Conservation (phyloP, 2,329 filamentous ascomycete genomes). For the Ophiocordyceps sinensis region DNA sequence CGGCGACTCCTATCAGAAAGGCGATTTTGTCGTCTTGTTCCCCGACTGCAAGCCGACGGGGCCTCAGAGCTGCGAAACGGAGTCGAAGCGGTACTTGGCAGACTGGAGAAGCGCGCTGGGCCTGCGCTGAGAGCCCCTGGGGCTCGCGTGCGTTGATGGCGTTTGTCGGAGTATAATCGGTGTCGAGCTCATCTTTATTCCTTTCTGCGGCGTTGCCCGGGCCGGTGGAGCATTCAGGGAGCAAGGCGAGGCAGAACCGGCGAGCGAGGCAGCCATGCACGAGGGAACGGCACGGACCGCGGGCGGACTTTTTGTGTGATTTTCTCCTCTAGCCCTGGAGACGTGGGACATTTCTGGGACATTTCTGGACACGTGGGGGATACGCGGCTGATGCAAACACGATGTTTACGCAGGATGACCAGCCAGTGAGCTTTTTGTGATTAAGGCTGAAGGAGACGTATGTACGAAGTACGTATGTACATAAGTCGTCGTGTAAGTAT, state of each 20-base stretch:
- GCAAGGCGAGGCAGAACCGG: background rate
- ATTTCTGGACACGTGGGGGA: background rate
- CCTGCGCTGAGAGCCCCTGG: background rate
- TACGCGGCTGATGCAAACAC: background rate
- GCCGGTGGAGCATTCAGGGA: background rate
- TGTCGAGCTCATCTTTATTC: background rate
- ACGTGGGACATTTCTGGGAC: background rate
- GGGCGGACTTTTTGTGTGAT: background rate
- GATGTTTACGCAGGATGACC: background rate
- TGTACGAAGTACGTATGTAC: too few relatives aligned
- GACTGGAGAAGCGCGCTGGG: constrained; percentile 30
- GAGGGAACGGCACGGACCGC: background rate
- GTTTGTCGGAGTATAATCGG: background rate
- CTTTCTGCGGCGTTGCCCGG: background rate
- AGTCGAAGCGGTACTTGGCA: constrained; percentile 42
- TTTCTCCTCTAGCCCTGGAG: background rate
- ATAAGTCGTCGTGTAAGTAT: background rate
- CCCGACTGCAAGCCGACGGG: constrained; percentile 49
- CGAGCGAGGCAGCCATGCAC: background rate
- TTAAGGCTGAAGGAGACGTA: background rate
- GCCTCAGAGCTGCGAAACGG: constrained; percentile 52
- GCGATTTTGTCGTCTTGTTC: constrained; percentile 74
- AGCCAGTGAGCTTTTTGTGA: background rate
- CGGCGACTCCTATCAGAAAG: constrained; percentile 60
- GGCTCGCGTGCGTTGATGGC: background rate